These are phyloP conservation scores for Xylariaceae sp. DNA, from an alignment of 2,329 filamentous ascomycete genomes.

Conservation along the genomic window DNA sequence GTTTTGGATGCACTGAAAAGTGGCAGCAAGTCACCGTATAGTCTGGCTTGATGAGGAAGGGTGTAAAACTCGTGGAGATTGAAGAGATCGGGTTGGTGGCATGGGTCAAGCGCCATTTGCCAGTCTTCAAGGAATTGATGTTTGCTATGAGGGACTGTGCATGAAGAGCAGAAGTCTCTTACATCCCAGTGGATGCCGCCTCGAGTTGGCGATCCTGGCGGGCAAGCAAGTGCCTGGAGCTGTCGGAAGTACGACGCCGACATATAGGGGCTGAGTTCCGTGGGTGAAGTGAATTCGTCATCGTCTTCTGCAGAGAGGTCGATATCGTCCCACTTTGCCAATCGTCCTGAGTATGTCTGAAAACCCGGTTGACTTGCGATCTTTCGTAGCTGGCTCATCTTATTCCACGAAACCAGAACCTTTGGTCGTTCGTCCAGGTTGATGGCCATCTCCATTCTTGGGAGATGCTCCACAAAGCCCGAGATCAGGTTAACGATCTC, in stretches of 20 bases:
- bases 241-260: slow-evolving; percentile 27
- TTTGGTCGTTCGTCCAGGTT: slow-evolving; percentile 73
- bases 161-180: slow-evolving; percentile 58
- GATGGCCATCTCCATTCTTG: slow-evolving; percentile 79
- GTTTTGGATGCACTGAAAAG: slow-evolving; percentile 73
- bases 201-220: slow-evolving; percentile 55
- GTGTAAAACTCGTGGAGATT: slow-evolving; percentile 70
- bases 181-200: slow-evolving; percentile 58
- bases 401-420: slow-evolving; percentile 65
- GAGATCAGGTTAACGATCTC: slow-evolving; percentile 61
- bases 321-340: slow-evolving; percentile 22
- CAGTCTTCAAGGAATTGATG: slow-evolving; percentile 64
- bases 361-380: slow-evolving; percentile 32
- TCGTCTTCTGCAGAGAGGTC: slow-evolving; percentile 7
- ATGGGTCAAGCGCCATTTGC: slow-evolving; percentile 60
- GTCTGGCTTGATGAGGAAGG: slow-evolving; percentile 55
- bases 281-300: neutral
- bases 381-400: slow-evolving; percentile 36
- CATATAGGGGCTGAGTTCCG: slow-evolving; percentile 18
- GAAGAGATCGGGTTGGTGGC: slow-evolving; percentile 70
- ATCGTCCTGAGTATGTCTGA: slow-evolving; percentile 50
- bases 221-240: slow-evolving; percentile 49
- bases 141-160: slow-evolving; percentile 58
- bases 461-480: slow-evolving; percentile 65
- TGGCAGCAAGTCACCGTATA: slow-evolving; percentile 61